phyloP scores from a whole-genome alignment of 768 basidiomycete species.

The Ramaria sp. region DNA sequence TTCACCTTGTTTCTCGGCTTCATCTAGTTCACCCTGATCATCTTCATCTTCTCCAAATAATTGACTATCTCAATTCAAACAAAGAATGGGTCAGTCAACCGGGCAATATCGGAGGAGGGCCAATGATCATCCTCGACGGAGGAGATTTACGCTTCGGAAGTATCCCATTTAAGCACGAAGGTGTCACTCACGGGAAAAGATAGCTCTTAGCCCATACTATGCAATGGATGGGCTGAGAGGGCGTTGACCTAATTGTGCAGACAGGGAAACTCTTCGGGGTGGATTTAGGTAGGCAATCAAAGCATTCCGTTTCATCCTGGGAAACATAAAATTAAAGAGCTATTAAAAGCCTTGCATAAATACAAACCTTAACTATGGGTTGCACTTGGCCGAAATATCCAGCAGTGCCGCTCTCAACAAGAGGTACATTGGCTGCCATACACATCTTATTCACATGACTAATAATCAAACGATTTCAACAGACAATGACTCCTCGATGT shows the following conservation, averaged over 20 bases:
- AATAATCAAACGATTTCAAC: slow-evolving; percentile 19
- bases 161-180: neutral
- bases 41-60: slow-evolving; percentile 87
- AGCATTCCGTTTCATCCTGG: slow-evolving; percentile 50
- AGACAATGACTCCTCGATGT: neutral
- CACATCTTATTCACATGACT: slow-evolving; percentile 98
- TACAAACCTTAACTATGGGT: slow-evolving; percentile 70
- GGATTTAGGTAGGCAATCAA: slow-evolving; percentile 89
- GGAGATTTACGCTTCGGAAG: neutral
- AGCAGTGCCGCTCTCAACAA: slow-evolving; percentile 94
- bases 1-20: slow-evolving; percentile 87
- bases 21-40: slow-evolving; percentile 80
- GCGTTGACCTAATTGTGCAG: slow-evolving; percentile 95
- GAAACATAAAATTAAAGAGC: neutral
- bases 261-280: slow-evolving; percentile 94
- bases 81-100: neutral
- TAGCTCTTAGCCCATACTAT: slow-evolving; percentile 99
- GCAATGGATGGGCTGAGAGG: slow-evolving; percentile 95
- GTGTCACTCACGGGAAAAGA: slow-evolving; percentile 64
- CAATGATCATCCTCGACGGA: neutral
- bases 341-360: neutral
- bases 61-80: slow-evolving; percentile 40
- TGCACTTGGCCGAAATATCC: slow-evolving; percentile 97
- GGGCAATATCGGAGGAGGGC: neutral
- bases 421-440: slow-evolving; percentile 79